A percentile compares a stretch with the other conserved stretches of the same genome.
Evolutionary conservation across 345 rosid genomes (phyloP).

Genomic region (Trapa incisa): DNA sequence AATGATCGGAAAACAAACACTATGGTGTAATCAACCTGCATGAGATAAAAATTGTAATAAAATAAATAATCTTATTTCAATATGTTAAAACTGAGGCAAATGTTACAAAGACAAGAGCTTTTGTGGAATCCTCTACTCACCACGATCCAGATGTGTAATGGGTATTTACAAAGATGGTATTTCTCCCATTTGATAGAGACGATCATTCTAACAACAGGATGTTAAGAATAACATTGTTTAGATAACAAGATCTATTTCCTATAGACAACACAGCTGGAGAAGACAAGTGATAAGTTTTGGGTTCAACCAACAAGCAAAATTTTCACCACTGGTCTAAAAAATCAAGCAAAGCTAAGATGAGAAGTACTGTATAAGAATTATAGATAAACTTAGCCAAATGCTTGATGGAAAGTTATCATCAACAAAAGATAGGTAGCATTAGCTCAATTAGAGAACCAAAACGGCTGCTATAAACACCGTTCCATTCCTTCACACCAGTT

Average conservation of each 20-base stretch:
- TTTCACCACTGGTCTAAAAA: neutral
- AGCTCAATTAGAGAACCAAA: neutral
- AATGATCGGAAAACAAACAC: constrained; percentile 84
- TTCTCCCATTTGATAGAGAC: constrained; percentile 85
- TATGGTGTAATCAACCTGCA: constrained; percentile 83
- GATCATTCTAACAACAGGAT: constrained; percentile 43
- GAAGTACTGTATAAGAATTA: neutral
- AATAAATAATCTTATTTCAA: neutral
- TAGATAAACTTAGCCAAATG: neutral
- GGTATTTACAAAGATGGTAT: constrained; percentile 59
- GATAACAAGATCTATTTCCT: neutral
- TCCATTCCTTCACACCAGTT: neutral
- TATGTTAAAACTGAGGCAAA: neutral
- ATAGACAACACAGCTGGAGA: neutral
- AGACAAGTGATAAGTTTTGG: neutral
- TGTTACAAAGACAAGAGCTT: neutral
- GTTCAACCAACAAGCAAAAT: neutral
- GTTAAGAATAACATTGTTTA: constrained; percentile 15
- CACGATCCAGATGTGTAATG: constrained; percentile 98
- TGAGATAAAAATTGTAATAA: constrained; percentile 9
- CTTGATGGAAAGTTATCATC: no score
- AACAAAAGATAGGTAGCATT: neutral
- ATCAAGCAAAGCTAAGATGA: neutral
- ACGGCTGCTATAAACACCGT: neutral
- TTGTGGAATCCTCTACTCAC: constrained; percentile 28